phyloP scores from a whole-genome alignment of 139 green algal genomes.

The Ulvella scutata region DNA sequence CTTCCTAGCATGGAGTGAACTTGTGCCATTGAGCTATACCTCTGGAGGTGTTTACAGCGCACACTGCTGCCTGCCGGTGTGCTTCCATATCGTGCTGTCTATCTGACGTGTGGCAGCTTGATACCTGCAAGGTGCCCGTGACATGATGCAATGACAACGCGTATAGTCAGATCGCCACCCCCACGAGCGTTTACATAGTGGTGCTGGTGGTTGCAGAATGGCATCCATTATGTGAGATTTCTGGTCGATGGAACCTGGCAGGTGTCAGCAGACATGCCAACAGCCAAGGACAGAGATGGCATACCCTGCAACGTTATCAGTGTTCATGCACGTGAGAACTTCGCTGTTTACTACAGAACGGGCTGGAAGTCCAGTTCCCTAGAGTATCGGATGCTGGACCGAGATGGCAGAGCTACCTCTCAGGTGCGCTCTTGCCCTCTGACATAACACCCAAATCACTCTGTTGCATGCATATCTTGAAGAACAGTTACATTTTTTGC shows the following conservation, averaged over 20 bases:
- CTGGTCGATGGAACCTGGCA: constrained; percentile 36
- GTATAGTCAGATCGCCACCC: no score
- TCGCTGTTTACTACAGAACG: background rate
- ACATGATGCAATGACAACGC: no score
- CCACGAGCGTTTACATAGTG: no score
- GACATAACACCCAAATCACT: no score
- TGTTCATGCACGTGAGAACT: background rate
- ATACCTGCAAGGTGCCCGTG: no score
- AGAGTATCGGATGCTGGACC: background rate
- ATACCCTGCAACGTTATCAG: constrained; percentile 20
- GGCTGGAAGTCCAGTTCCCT: background rate
- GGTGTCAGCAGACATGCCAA: constrained; percentile 13
- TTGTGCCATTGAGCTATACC: constrained; percentile 19
- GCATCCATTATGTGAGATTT: constrained; percentile 30
- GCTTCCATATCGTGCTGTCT: background rate
- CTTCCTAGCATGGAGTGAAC: constrained; percentile 27
- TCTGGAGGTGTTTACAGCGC: constrained; percentile 6
- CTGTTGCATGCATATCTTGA: no score
- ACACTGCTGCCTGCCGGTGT: constrained; percentile 21
- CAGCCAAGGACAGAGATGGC: constrained; percentile 16
- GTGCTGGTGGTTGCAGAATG: constrained; percentile 21
- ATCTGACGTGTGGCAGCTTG: no score
- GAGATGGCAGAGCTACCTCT: background rate
- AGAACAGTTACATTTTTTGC: background rate
- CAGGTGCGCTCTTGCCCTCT: no score